Evolutionary conservation across 1,284 basidiomycete genomes (phyloP).

Genomic region (Malassezia dermatis): DNA sequence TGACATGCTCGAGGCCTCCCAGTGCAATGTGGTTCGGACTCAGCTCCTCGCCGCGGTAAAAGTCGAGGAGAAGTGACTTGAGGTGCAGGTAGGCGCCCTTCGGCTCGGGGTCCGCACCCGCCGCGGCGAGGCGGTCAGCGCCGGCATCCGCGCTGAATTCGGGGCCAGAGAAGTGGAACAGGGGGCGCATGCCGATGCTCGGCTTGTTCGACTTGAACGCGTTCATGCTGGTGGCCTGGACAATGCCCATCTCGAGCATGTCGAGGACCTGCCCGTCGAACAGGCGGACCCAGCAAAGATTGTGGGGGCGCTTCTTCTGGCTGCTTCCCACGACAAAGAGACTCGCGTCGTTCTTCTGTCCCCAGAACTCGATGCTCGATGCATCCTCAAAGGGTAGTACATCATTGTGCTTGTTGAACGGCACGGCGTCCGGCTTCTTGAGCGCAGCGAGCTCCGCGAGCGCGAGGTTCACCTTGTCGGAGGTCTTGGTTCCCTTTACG

Average conservation of each 20-base stretch:
- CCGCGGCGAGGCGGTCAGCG: conserved; percentile 27
- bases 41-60: conserved; percentile 67
- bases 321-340: conserved; percentile 83
- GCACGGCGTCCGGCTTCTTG: conserved; percentile 58
- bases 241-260: conserved; percentile 86
- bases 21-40: conserved; percentile 69
- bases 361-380: conserved; percentile 79
- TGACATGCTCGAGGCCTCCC: conserved; percentile 74
- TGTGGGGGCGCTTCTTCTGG: conserved; percentile 87
- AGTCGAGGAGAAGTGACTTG: conserved; percentile 78
- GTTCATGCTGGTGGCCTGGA: conserved; percentile 65
- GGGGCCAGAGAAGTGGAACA: conserved; percentile 83
- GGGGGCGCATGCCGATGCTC: conserved; percentile 76
- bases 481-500: conserved; percentile 75
- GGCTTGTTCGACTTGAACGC: conserved; percentile 79
- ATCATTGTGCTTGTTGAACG: conserved; percentile 88
- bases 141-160: conserved; percentile 32
- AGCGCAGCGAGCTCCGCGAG: conserved; percentile 61
- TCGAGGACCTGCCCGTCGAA: conserved; percentile 80
- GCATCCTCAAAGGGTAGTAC: conserved; percentile 80
- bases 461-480: conserved; percentile 65
- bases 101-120: conserved; percentile 21
- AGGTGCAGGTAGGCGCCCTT: conserved; percentile 51
- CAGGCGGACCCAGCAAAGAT: conserved; percentile 74
- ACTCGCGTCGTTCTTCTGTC: conserved; percentile 83